Evolutionary conservation across 768 basidiomycete genomes (phyloP).

Genomic region (Dentipellis fragilis): DNA sequence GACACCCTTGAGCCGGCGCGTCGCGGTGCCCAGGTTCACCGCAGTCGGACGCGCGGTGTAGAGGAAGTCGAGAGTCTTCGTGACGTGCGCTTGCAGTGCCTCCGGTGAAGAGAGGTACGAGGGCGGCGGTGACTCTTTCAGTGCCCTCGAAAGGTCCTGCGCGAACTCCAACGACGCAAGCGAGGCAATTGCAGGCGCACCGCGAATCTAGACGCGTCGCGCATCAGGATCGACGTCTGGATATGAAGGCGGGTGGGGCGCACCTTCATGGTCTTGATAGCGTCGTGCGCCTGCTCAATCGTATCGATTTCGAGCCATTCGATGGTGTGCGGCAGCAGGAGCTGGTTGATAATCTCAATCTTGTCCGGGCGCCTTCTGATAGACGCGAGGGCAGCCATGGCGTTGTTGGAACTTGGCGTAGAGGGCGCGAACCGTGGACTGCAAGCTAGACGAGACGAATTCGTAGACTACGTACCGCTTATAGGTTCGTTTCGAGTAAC

Average conservation of each 20-base stretch:
- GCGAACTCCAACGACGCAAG: slow-evolving; percentile 78
- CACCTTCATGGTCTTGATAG: slow-evolving; percentile 95
- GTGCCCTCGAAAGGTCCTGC: slow-evolving; percentile 45
- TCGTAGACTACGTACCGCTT: no score
- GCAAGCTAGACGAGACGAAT: no score
- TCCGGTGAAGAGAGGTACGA: slow-evolving; percentile 45
- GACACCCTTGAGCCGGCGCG: slow-evolving; percentile 50
- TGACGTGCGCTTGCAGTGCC: slow-evolving; percentile 44
- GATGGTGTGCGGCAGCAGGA: slow-evolving; percentile 68
- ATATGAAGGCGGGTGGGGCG: background rate
- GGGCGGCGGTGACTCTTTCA: slow-evolving; percentile 36
- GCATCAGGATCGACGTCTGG: background rate
- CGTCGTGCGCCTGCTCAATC: slow-evolving; percentile 80
- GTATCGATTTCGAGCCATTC: slow-evolving; percentile 58
- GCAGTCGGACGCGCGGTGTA: slow-evolving; percentile 90
- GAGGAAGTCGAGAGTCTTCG: slow-evolving; percentile 56
- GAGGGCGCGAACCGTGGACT: no score
- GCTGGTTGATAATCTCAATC: slow-evolving; percentile 87
- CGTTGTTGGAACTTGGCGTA: no score
- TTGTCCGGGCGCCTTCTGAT: slow-evolving; percentile 35
- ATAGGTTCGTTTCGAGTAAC: no score
- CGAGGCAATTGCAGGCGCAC: slow-evolving; percentile 92
- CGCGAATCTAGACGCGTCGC: slow-evolving; percentile 50
- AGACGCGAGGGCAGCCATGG: slow-evolving; percentile 23
- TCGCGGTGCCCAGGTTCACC: slow-evolving; percentile 88